Conservation (phyloP, 2,329 filamentous ascomycete species). For the Nigrospora sphaerica region DNA sequence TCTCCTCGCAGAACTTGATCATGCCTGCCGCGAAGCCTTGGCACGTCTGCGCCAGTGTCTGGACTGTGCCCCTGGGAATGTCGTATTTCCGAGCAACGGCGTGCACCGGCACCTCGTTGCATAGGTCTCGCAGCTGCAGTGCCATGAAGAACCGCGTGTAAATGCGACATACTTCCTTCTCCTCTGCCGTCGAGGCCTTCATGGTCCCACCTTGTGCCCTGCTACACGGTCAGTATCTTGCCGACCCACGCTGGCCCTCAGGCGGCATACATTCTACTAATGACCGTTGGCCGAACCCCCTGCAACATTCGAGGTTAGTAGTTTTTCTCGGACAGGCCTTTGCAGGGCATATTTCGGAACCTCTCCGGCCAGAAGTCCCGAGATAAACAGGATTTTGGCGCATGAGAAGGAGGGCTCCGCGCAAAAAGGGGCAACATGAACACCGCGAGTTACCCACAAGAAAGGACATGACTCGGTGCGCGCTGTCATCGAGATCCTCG, state of each 20-base stretch:
- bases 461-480: constrained; percentile 59
- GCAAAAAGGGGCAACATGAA: no score
- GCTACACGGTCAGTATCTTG: constrained; percentile 30
- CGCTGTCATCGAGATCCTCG: constrained; percentile 63
- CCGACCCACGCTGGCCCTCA: no score
- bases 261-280: no score
- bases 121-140: constrained; percentile 70
- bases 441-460: constrained; percentile 29
- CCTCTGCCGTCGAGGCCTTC: constrained; percentile 53
- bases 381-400: no score
- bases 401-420: no score
- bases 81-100: constrained; percentile 64
- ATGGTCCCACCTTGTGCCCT: constrained; percentile 62
- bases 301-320: no score
- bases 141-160: constrained; percentile 70
- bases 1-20: constrained; percentile 71
- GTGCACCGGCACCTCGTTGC: constrained; percentile 68
- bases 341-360: no score
- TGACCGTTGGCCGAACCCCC: no score
- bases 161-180: constrained; percentile 54
- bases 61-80: constrained; percentile 62
- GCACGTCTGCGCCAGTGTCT: constrained; percentile 66
- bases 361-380: no score
- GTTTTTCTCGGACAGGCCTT: no score
- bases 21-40: constrained; percentile 74